Percentiles rank a stretch among this genome's conserved stretches.
These are phyloP conservation scores for Scedosporium dehoogii DNA, from an alignment of 2,329 filamentous ascomycete genomes.

Conservation along the genomic window DNA sequence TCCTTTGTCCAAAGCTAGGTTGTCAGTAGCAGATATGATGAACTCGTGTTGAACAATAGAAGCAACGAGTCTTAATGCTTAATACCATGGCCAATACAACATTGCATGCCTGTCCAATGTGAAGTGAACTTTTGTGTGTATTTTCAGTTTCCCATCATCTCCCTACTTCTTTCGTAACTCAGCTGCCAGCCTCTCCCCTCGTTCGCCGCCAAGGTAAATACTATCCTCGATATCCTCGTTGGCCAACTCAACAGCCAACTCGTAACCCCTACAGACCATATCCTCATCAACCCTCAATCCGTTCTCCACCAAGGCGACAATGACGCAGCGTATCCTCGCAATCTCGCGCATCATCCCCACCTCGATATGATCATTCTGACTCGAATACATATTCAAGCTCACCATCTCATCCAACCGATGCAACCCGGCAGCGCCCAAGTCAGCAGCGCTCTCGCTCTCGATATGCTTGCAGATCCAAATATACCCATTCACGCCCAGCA, in stretches of 20 bases:
- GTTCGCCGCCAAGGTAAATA: conserved; percentile 50
- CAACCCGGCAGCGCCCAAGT: conserved; percentile 47
- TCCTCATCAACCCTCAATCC: conserved; percentile 84
- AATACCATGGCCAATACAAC: no score
- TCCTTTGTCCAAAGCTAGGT: no score
- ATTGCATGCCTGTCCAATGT: no score
- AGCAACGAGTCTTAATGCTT: no score
- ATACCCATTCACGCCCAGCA: conserved; percentile 92
- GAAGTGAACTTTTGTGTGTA: neutral
- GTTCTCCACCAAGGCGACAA: conserved; percentile 72
- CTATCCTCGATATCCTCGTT: conserved; percentile 50
- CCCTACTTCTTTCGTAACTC: conserved; percentile 10
- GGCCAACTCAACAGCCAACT: conserved; percentile 67
- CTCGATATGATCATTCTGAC: conserved; percentile 81
- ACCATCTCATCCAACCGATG: conserved; percentile 83
- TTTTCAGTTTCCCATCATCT: neutral
- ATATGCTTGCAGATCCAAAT: conserved; percentile 89
- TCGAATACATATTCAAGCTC: conserved; percentile 80
- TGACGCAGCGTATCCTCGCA: conserved; percentile 68
- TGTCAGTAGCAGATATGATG: neutral
- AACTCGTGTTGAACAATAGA: neutral
- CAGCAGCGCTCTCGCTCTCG: conserved; percentile 42
- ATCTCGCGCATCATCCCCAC: conserved; percentile 78
- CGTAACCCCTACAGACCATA: conserved; percentile 73
- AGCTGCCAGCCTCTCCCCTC: conserved; percentile 40